Evolutionary conservation across 306 rosid species (phyloP).

Genomic region (Vicia villosa): DNA sequence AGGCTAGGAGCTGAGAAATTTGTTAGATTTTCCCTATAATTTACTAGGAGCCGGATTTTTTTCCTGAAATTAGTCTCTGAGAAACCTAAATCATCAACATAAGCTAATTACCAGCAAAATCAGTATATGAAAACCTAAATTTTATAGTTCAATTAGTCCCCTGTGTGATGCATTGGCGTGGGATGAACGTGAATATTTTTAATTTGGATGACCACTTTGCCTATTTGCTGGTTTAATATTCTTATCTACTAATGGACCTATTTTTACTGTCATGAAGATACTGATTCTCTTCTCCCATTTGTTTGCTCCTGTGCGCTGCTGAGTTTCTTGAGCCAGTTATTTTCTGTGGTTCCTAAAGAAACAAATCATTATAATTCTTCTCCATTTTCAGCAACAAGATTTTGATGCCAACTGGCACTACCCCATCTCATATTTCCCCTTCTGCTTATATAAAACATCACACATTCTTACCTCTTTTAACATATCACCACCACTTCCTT

Average conservation of each 20-base stretch:
- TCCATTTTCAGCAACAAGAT: slow-evolving; percentile 38
- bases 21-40: too few relatives aligned
- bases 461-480: slow-evolving; percentile 32
- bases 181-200: too few relatives aligned
- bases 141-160: too few relatives aligned
- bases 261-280: slow-evolving; percentile 42
- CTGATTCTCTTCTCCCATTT: slow-evolving; percentile 52
- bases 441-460: slow-evolving; percentile 67
- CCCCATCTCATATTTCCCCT: slow-evolving; percentile 43
- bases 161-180: background rate
- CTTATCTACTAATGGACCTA: slow-evolving; percentile 18
- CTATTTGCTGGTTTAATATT: background rate
- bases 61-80: too few relatives aligned
- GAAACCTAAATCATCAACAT: too few relatives aligned
- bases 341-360: slow-evolving; percentile 56
- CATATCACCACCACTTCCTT: slow-evolving; percentile 37
- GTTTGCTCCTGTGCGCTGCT: slow-evolving; percentile 21
- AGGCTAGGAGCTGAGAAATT: too few relatives aligned
- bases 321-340: slow-evolving; percentile 44
- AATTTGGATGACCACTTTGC: too few relatives aligned
- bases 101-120: too few relatives aligned
- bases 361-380: slow-evolving; percentile 71
- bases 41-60: too few relatives aligned
- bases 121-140: too few relatives aligned
- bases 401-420: slow-evolving; percentile 64